Conservation (phyloP, 140 eudicot genomes). For the Ambrosia hybrid region DNA sequence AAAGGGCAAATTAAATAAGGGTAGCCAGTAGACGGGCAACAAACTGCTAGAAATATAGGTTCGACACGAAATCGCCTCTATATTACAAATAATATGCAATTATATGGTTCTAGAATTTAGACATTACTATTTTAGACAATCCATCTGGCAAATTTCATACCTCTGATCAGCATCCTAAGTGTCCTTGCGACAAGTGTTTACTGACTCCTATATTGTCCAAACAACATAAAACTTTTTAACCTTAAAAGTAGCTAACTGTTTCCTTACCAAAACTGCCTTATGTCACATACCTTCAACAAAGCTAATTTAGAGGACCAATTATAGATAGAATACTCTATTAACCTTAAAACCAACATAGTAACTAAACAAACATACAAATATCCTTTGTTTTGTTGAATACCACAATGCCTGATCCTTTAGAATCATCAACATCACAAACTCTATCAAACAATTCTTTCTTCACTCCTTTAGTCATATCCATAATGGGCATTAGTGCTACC, state of each 20-base stretch:
- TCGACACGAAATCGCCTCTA: too few relatives aligned
- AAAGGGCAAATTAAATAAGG: too few relatives aligned
- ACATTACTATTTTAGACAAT: too few relatives aligned
- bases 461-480: slow-evolving; percentile 37
- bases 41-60: too few relatives aligned
- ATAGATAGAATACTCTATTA: too few relatives aligned
- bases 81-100: too few relatives aligned
- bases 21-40: too few relatives aligned
- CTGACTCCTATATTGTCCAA: slow-evolving; percentile 18
- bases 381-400: neutral
- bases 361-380: neutral
- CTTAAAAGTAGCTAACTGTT: slow-evolving; percentile 25
- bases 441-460: slow-evolving; percentile 28
- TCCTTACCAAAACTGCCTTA: neutral
- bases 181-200: slow-evolving; percentile 17
- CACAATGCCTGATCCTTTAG: slow-evolving; percentile 12
- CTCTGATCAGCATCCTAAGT: slow-evolving; percentile 1
- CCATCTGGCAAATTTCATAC: slow-evolving; percentile 22
- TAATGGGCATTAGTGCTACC: slow-evolving; percentile 31
- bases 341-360: too few relatives aligned
- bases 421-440: slow-evolving; percentile 23
- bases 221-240: slow-evolving; percentile 15
- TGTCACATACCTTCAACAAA: neutral
- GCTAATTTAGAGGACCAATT: too few relatives aligned
- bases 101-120: too few relatives aligned